phyloP scores from a whole-genome alignment of 2,329 filamentous ascomycete species.

The Bipolaris cookei region DNA sequence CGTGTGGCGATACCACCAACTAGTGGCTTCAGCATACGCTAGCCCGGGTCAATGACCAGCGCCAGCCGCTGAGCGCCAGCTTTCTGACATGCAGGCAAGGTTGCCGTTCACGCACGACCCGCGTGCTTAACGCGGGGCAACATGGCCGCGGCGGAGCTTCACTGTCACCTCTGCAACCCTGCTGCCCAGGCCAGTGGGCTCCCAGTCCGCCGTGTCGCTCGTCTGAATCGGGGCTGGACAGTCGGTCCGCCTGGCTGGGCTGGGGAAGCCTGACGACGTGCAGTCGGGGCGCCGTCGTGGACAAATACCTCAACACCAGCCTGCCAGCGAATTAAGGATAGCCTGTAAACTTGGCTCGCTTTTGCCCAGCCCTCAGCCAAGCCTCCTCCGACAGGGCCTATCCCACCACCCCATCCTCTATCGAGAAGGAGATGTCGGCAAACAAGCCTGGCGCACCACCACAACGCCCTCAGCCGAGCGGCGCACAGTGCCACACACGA shows the following conservation, averaged over 20 bases:
- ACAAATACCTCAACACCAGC: slow-evolving; percentile 20
- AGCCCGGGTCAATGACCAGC: not conserved
- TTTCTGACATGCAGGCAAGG: slow-evolving; percentile 4
- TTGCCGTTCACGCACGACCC: slow-evolving; percentile 8
- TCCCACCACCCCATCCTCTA: slow-evolving; percentile 19
- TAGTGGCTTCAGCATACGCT: not conserved
- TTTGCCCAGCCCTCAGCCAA: slow-evolving; percentile 27
- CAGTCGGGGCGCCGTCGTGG: not conserved
- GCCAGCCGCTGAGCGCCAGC: not conserved
- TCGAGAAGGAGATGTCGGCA: slow-evolving; percentile 27
- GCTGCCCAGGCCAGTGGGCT: not conserved
- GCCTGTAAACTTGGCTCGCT: slow-evolving; percentile 18
- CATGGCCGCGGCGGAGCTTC: slow-evolving; percentile 6
- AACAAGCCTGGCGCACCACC: no score
- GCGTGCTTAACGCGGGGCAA: slow-evolving; percentile 8
- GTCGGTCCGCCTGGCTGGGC: not conserved
- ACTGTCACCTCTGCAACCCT: not conserved
- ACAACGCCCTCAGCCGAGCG: no score
- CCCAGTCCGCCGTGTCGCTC: not conserved
- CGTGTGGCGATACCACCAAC: not conserved
- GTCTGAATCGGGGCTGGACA: not conserved
- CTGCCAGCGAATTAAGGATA: slow-evolving; percentile 18
- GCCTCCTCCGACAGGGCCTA: slow-evolving; percentile 17
- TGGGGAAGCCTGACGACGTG: not conserved
- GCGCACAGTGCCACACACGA: no score